Evolutionary conservation across 225 moss, liverwort and hornwort species (phyloP).

Genomic region (Pseudisothecium myosuroides): DNA sequence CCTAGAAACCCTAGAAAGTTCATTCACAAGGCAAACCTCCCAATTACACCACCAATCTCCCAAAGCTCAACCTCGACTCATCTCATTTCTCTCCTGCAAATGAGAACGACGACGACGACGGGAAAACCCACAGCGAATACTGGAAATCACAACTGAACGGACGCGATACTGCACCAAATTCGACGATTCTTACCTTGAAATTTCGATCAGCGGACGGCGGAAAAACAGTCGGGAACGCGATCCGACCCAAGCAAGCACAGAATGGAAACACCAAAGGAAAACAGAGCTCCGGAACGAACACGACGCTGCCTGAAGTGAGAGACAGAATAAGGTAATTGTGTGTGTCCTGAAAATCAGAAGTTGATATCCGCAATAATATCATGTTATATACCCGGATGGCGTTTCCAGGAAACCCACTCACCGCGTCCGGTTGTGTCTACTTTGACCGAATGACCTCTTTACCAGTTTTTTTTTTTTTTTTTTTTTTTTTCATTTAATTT

Average conservation of each 20-base stretch:
- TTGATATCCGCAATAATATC: not conserved
- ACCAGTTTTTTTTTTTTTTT: too few relatives aligned
- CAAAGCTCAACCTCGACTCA: not conserved
- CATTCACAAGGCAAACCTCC: not conserved
- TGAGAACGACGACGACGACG: not conserved
- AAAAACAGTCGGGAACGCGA: not conserved
- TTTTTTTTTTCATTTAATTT: too few relatives aligned
- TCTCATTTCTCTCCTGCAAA: not conserved
- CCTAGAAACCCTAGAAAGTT: not conserved
- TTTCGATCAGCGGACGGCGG: not conserved
- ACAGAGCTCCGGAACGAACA: not conserved
- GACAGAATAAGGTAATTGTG: not conserved
- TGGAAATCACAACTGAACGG: not conserved
- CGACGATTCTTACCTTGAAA: slow-evolving; percentile 1
- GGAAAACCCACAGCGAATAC: not conserved
- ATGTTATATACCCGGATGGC: not conserved
- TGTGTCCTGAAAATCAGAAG: too few relatives aligned
- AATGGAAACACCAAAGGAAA: not conserved
- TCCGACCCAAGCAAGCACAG: not conserved
- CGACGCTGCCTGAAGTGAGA: not conserved
- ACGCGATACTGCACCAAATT: not conserved
- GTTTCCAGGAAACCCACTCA: not conserved
- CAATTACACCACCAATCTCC: not conserved
- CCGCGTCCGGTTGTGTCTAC: not conserved
- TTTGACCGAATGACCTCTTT: too few relatives aligned